Conservation (phyloP, 192 early-diverging fungal species). For the Backusella macrospora region DNA sequence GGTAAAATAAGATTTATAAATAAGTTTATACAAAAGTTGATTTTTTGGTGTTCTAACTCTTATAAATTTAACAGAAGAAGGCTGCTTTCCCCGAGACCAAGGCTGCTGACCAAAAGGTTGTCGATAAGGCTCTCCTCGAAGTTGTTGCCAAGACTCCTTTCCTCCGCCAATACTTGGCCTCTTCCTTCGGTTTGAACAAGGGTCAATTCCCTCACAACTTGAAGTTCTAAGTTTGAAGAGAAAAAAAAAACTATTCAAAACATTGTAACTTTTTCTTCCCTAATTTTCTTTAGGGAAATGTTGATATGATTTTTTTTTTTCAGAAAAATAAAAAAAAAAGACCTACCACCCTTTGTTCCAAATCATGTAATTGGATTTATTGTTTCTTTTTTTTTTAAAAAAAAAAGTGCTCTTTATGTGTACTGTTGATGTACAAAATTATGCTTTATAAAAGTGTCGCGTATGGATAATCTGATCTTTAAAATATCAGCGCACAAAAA, state of each 20-base stretch:
- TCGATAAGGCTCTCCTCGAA: slow-evolving; percentile 84
- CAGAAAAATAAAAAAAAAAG: slow-evolving; percentile 3
- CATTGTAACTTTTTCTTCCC: background rate
- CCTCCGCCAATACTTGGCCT: slow-evolving; percentile 86
- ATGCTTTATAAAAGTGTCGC: background rate
- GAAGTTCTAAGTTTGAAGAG: slow-evolving; percentile 80
- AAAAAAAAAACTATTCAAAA: background rate
- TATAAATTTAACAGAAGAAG: slow-evolving; percentile 57
- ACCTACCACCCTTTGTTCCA: background rate
- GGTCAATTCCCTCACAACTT: slow-evolving; percentile 95
- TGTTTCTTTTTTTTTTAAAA: background rate
- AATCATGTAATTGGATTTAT: background rate
- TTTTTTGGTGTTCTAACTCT: background rate
- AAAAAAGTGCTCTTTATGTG: too few species aligned
- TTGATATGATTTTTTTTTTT: slow-evolving; percentile 8
- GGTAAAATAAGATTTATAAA: slow-evolving; percentile 35
- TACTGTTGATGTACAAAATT: too few species aligned
- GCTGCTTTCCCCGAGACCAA: slow-evolving; percentile 76
- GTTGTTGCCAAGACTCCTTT: slow-evolving; percentile 83
- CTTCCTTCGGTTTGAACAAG: slow-evolving; percentile 92
- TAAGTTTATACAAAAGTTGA: background rate
- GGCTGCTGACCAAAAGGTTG: slow-evolving; percentile 87
- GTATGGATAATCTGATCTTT: background rate
- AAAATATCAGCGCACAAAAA: background rate
- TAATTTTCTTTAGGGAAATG: background rate